Base-by-base conservation (phyloP, 805 yeast genomes). In the Candida krabiensis region DNA sequence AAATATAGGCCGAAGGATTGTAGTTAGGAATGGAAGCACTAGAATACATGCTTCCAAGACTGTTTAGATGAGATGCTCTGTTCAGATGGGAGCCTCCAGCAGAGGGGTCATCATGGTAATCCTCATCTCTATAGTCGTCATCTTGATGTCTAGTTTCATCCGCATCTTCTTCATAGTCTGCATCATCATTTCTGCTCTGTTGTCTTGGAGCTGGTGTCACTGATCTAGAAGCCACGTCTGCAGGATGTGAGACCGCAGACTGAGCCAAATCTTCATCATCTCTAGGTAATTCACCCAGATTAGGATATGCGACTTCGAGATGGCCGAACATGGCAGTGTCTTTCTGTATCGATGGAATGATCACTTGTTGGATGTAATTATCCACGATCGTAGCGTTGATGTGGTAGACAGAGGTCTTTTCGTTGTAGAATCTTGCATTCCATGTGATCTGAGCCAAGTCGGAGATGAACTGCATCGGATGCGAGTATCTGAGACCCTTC, bases 351-450 rank as follows among this genome's bases (percentile, higher is more conserved):
- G 64, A 61, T 11, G 83, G 80, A 22, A 83, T 66, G 21, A 70
- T 65, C 30, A 60, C 61, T 7, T 70, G 68, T 38, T 59, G 63
- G 32, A 83, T 56, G 55, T 61, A 79, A 29, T 68, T 59, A 50
- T 83, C 83, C 45, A 83, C 60, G 16, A 79, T 66, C 14, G 70
- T 67, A 3, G 89, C 96, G 50, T 83, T 85, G 17, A 70, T 69
- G 61, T 83, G 85, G 37, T 85, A 83, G 13, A 67, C 67, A 1
- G 89, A 78, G 11, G 73, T 80, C 45, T 79, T 80, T 41, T 79
- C 80, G 61, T 91, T 91, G 62, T 83, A 91, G 32, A 82, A 76
- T 43, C 86, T 77, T 3, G 97, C 96, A 56, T 91, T 91, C 89
- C 95, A 87, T 1, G 87, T 76, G 36, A 91, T 84, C 60, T 86